A percentile compares a stretch with the other conserved stretches of the same genome.
phyloP scores from a whole-genome alignment of 2,329 filamentous ascomycete genomes.

The Herpomyces periplanetae region DNA sequence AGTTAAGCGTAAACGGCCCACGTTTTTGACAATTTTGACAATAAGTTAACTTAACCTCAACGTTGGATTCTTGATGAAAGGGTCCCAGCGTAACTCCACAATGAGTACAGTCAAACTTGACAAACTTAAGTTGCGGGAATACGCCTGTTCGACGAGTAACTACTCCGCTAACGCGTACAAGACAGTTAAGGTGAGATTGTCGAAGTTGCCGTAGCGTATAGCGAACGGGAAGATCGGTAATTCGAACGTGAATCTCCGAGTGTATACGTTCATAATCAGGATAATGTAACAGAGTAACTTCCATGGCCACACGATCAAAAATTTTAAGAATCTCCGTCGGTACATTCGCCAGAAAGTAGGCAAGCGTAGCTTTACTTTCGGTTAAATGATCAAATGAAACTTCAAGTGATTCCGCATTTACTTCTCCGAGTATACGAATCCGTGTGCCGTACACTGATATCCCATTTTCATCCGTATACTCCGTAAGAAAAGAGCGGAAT shows the following conservation, averaged over 20 bases:
- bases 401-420: slow-evolving; percentile 82
- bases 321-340: slow-evolving; percentile 81
- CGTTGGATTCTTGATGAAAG: slow-evolving; percentile 85
- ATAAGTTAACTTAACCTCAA: slow-evolving; percentile 80
- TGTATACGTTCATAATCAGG: slow-evolving; percentile 93
- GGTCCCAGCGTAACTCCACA: slow-evolving; percentile 68
- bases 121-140: slow-evolving; percentile 88
- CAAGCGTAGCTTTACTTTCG: slow-evolving; percentile 59
- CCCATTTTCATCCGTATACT: slow-evolving; percentile 61
- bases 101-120: slow-evolving; percentile 88
- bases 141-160: slow-evolving; percentile 78
- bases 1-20: slow-evolving; percentile 77
- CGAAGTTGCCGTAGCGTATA: slow-evolving; percentile 82
- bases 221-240: slow-evolving; percentile 67
- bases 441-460: slow-evolving; percentile 77
- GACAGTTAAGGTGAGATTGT: slow-evolving; percentile 75
- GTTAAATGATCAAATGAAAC: slow-evolving; percentile 80
- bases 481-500: slow-evolving; percentile 86
- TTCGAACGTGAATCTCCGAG: slow-evolving; percentile 83
- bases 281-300: slow-evolving; percentile 77
- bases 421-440: slow-evolving; percentile 73
- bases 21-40: slow-evolving; percentile 87
- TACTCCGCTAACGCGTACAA: slow-evolving; percentile 72
- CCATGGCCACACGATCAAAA: slow-evolving; percentile 86
- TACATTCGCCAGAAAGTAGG: slow-evolving; percentile 81